A percentile compares a stretch with the other conserved stretches of the same genome.
These are phyloP conservation scores for Lepidium campestre DNA, from an alignment of 441 rosid species.

Conservation along the genomic window DNA sequence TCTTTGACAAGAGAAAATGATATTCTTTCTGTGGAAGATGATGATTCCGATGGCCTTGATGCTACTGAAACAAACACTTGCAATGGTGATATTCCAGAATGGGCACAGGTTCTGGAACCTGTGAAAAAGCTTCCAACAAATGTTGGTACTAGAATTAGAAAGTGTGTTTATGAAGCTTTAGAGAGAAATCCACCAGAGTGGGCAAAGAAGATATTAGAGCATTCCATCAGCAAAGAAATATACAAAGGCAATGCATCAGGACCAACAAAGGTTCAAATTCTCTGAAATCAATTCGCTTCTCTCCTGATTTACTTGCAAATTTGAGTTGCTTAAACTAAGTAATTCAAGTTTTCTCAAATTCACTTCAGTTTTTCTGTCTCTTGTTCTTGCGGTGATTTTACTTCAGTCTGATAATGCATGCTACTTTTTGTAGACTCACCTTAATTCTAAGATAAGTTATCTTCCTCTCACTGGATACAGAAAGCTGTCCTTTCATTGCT, in stretches of 20 bases:
- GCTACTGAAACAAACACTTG: conserved; percentile 43
- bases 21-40: conserved; percentile 63
- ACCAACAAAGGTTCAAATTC: conserved; percentile 83
- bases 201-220: conserved; percentile 83
- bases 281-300: conserved; percentile 12
- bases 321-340: conserved; percentile 6
- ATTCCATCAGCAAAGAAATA: conserved; percentile 93
- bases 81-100: conserved; percentile 72
- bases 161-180: conserved; percentile 86
- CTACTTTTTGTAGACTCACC: background rate
- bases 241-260: conserved; percentile 99
- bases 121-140: conserved; percentile 97
- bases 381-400: conserved; percentile 1
- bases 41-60: conserved; percentile 49
- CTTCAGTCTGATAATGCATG: conserved; percentile 7
- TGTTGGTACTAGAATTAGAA: conserved; percentile 98
- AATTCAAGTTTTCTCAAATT: background rate
- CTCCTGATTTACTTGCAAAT: conserved; percentile 10
- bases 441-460: conserved; percentile 29
- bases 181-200: conserved; percentile 86
- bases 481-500: conserved; percentile 97
- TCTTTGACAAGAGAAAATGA: conserved; percentile 51
- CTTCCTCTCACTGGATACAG: conserved; percentile 54
- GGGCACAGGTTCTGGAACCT: conserved; percentile 87
- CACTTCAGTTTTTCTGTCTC: conserved; percentile 7